Evolutionary conservation across 306 rosid genomes (phyloP).

Genomic region (Vigna angularis): DNA sequence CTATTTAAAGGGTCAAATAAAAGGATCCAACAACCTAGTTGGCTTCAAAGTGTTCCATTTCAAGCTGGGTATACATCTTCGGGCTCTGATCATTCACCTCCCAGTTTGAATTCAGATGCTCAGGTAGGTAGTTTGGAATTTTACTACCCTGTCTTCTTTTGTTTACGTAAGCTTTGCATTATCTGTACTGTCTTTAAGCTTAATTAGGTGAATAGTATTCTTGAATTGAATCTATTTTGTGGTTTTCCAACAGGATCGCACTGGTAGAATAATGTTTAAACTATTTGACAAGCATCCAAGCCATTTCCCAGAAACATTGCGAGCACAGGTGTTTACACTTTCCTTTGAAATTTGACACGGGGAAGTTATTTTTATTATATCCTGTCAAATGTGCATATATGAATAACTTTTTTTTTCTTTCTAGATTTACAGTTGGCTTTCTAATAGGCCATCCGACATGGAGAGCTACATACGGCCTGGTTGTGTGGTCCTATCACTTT

Average conservation of each 20-base stretch:
- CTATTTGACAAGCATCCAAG: slow-evolving; percentile 93
- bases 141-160: slow-evolving; percentile 7
- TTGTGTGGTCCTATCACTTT: slow-evolving; percentile 83
- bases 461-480: slow-evolving; percentile 98
- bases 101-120: slow-evolving; percentile 83
- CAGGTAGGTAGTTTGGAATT: slow-evolving; percentile 70
- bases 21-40: slow-evolving; percentile 57
- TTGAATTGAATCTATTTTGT: slow-evolving; percentile 30
- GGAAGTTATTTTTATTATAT: slow-evolving; percentile 10
- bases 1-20: slow-evolving; percentile 72
- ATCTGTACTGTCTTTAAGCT: slow-evolving; percentile 1
- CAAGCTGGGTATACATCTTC: slow-evolving; percentile 89
- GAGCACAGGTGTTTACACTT: slow-evolving; percentile 68
- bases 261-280: slow-evolving; percentile 84
- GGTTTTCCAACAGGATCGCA: slow-evolving; percentile 68
- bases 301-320: slow-evolving; percentile 77
- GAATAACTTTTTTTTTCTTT: background rate
- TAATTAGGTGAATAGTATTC: slow-evolving; percentile 24
- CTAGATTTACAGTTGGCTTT: slow-evolving; percentile 87
- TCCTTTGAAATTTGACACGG: background rate
- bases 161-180: background rate
- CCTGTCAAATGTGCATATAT: background rate
- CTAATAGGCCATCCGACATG: slow-evolving; percentile 88
- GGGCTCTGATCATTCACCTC: slow-evolving; percentile 88
- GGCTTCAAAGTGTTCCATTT: slow-evolving; percentile 69